Evolutionary conservation across 2,329 filamentous ascomycete genomes (phyloP), one percentile per base, ranked within the genome.

Genomic region (Fusarium sp.): DNA sequence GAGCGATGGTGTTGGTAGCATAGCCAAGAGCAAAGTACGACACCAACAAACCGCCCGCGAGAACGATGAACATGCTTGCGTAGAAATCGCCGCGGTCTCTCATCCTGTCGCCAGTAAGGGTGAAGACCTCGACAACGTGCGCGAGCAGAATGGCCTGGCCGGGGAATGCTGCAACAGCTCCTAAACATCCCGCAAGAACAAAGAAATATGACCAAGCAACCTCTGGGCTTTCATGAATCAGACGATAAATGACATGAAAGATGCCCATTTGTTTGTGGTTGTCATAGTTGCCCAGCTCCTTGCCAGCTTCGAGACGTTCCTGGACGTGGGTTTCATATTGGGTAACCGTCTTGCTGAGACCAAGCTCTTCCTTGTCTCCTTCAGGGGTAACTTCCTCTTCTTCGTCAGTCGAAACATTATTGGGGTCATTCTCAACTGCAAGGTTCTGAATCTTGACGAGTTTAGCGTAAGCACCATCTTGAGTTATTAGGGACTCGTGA

Each of bases 61-160:
- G 73, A 3, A 88, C 81, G 48, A 88, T 84, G 68, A 89, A 89
- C 87, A 90, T 89, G 57, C 84, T 80, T 0, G 87, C 84, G 78
- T 83, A 89, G 72, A 89, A 89, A 74, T 90, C 83, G 14, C 86
- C 87, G 2, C 76, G 75, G 5, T 78, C 67, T 11, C 76, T 77
- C 79, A 83, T 81, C 8, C 69, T 77, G 4, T 79, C 71, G 5
- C 79, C 78, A 10, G 75, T 72, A 5, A 82, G 64, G 5, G 77
- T 80, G 61, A 86, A 86, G 12, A 85, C 82, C 11, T 84, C 79
- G 50, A 85, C 81, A 20, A 84, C 79, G 50, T 79, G 80, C 16
- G 82, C 81, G 38, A 86, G 76, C 15, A 87, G 69, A 58, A 87
- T 77, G 6, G 85, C 83, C 54, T 87, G 84, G 7, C 79, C 83